Percentiles rank a stretch among this genome's conserved stretches.
phyloP scores from a whole-genome alignment of 2,329 filamentous ascomycete species.

The Thelonectria blattea region DNA sequence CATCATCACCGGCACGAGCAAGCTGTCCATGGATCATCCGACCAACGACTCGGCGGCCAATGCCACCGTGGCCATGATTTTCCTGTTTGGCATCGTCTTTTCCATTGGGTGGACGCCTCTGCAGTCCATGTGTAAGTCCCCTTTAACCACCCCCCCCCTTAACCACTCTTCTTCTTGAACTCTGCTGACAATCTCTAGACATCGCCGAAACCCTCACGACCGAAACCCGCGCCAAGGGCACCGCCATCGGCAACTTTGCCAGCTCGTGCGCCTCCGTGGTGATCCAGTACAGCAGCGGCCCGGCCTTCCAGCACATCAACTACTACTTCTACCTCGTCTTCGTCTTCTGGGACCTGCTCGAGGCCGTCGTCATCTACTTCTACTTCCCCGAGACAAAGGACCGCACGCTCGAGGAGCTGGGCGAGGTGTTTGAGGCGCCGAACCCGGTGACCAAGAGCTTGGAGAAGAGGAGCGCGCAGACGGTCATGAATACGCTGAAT shows the following conservation, averaged over 20 bases:
- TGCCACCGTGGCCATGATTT: conserved; percentile 55
- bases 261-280: conserved; percentile 46
- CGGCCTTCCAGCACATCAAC: conserved; percentile 50
- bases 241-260: conserved; percentile 50
- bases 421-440: conserved; percentile 55
- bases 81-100: conserved; percentile 58
- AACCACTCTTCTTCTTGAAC: too few species aligned
- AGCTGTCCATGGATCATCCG: conserved; percentile 47
- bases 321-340: conserved; percentile 55
- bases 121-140: conserved; percentile 48
- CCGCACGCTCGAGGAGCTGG: conserved; percentile 59
- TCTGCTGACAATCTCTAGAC: conserved; percentile 27
- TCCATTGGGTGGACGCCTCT: conserved; percentile 57
- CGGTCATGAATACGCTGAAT: conserved; percentile 50
- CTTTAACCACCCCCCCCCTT: not conserved
- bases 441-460: conserved; percentile 54
- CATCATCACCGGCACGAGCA: conserved; percentile 55
- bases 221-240: conserved; percentile 53
- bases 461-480: conserved; percentile 50
- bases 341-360: conserved; percentile 52
- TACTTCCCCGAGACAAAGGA: conserved; percentile 57
- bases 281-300: conserved; percentile 52
- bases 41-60: conserved; percentile 47
- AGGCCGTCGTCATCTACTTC: conserved; percentile 54
- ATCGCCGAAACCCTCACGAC: conserved; percentile 55